These are phyloP conservation scores for Iberis amara DNA, from an alignment of 441 rosid species.

Conservation along the genomic window DNA sequence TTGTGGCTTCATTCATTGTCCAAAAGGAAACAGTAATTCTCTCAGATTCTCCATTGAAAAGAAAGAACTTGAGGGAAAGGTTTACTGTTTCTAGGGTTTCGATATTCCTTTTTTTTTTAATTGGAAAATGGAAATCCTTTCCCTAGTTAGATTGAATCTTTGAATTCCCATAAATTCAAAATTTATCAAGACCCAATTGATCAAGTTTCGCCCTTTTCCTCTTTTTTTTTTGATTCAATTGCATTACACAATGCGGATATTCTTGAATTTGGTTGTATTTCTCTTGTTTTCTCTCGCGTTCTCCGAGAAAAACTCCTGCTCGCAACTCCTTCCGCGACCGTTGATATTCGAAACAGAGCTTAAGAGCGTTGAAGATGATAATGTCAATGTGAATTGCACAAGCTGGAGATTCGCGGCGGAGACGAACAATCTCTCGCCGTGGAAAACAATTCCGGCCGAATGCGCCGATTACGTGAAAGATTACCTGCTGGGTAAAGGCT, in stretches of 20 bases:
- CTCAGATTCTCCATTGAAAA: slow-evolving; percentile 7
- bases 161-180: not conserved
- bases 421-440: slow-evolving; percentile 66
- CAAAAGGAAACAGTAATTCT: slow-evolving; percentile 15
- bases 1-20: slow-evolving; percentile 4
- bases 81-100: slow-evolving; percentile 23
- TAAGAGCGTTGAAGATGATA: slow-evolving; percentile 9
- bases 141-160: no score
- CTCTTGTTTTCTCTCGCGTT: slow-evolving; percentile 4
- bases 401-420: slow-evolving; percentile 86
- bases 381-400: slow-evolving; percentile 36
- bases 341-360: slow-evolving; percentile 17
- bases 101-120: not conserved
- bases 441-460: slow-evolving; percentile 70
- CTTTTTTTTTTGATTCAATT: not conserved
- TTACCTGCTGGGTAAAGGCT: slow-evolving; percentile 53
- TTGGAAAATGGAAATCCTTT: slow-evolving; percentile 2
- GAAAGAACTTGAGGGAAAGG: slow-evolving; percentile 10
- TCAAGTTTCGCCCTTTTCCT: not conserved
- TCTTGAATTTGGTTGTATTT: not conserved
- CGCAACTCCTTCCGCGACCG: slow-evolving; percentile 14
- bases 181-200: slow-evolving; percentile 7
- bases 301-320: not conserved
- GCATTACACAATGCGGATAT: slow-evolving; percentile 13
- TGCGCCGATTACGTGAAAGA: slow-evolving; percentile 61